These are phyloP conservation scores for Nitzschia putrida DNA, from an alignment of 108 stramenopile species.

Conservation along the genomic window DNA sequence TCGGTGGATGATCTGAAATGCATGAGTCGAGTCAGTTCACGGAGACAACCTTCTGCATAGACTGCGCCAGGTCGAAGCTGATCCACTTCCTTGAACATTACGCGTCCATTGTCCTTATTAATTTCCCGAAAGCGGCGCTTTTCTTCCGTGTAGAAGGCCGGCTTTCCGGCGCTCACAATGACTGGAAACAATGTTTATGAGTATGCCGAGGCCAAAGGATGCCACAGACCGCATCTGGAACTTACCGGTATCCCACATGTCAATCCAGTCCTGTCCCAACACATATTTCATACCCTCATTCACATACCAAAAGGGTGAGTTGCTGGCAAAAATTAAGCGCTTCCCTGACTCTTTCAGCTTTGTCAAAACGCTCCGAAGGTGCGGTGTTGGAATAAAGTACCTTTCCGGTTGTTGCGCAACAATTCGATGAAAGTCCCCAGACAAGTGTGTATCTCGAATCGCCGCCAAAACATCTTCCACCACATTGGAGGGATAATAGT, in stretches of 20 bases:
- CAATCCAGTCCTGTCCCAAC: conserved; percentile 87
- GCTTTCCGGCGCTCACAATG: conserved; percentile 87
- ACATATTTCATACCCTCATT: conserved; percentile 94
- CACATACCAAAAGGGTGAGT: conserved; percentile 92
- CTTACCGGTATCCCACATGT: conserved; percentile 79
- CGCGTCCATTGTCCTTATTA: conserved; percentile 50
- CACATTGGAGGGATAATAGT: conserved; percentile 72
- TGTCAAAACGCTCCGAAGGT: conserved; percentile 73
- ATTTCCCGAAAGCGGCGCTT: conserved; percentile 89
- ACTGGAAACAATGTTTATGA: conserved; percentile 43
- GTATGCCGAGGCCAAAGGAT: too few species aligned
- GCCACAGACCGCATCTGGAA: neutral
- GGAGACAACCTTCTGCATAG: conserved; percentile 81
- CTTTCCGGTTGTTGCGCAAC: conserved; percentile 78
- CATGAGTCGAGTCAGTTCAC: conserved; percentile 68
- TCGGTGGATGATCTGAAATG: conserved; percentile 40
- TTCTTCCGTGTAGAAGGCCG: conserved; percentile 87
- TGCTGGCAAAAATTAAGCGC: conserved; percentile 81
- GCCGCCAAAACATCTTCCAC: conserved; percentile 87
- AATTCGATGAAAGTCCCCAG: conserved; percentile 90
- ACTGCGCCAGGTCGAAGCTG: conserved; percentile 57
- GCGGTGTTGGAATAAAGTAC: conserved; percentile 77
- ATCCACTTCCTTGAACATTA: conserved; percentile 66
- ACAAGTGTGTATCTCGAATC: conserved; percentile 88
- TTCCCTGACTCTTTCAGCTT: conserved; percentile 71